phyloP scores from a whole-genome alignment of 2,329 filamentous ascomycete species.

The Verticillium albo-atrum region DNA sequence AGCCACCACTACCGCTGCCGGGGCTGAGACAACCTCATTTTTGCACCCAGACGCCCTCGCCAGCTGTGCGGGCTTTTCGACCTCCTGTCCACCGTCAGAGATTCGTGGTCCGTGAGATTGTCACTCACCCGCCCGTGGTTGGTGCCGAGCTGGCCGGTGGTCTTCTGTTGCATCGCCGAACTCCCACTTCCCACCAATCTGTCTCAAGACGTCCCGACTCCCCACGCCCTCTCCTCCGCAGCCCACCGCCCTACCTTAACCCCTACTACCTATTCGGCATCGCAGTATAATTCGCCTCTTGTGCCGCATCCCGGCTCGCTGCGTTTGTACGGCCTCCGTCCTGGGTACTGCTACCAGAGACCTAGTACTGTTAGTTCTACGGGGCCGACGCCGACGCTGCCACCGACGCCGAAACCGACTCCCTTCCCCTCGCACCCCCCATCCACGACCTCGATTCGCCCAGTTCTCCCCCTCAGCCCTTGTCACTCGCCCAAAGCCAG shows the following conservation, averaged over 20 bases:
- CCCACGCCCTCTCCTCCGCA: background rate
- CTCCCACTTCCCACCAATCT: background rate
- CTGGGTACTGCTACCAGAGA: background rate
- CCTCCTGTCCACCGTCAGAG: background rate
- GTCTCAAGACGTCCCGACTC: background rate
- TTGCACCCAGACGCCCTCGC: background rate
- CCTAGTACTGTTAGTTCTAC: background rate
- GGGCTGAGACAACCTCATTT: slow-evolving; percentile 3
- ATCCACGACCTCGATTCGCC: background rate
- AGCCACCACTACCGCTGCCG: background rate
- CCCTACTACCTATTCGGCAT: background rate
- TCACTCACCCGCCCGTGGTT: background rate
- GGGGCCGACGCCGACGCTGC: too few species aligned
- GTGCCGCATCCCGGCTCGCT: background rate
- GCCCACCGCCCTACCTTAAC: background rate
- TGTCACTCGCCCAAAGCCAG: slow-evolving; percentile 3
- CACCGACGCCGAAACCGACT: background rate
- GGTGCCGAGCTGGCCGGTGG: background rate
- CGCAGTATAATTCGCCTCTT: background rate
- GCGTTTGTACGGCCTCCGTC: background rate
- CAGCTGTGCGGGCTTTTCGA: background rate
- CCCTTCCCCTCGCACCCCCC: background rate
- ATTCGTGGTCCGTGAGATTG: background rate
- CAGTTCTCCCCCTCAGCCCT: background rate
- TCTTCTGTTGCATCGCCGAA: background rate